phyloP scores from a whole-genome alignment of 768 basidiomycete genomes.

The Mrakia blollopis region DNA sequence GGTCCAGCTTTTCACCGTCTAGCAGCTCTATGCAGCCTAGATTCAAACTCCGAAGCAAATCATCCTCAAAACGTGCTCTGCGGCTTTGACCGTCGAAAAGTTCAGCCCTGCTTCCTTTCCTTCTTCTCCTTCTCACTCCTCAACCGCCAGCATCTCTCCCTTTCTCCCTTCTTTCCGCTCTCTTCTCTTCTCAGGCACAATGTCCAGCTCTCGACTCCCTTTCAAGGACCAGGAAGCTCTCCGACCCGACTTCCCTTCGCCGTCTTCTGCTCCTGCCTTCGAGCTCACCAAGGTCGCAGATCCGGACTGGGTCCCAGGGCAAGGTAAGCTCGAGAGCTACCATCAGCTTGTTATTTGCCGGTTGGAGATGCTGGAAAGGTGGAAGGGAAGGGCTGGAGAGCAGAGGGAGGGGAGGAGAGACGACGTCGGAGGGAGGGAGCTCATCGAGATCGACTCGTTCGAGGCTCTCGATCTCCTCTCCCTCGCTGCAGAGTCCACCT shows the following conservation, averaged over 20 bases:
- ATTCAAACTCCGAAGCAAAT: background rate
- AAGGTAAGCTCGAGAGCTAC: no score
- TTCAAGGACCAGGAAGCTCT: constrained; percentile 8
- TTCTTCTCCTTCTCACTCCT: background rate
- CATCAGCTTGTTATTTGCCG: no score
- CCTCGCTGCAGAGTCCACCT: background rate
- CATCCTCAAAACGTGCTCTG: background rate
- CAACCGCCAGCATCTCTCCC: background rate
- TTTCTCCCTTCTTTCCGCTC: background rate
- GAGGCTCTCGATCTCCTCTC: background rate
- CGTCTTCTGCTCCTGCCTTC: background rate
- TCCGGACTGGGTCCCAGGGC: constrained; percentile 29
- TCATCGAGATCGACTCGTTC: constrained; percentile 15
- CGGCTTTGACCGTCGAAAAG: no score
- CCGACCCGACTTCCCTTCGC: constrained; percentile 2
- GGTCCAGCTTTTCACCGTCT: background rate
- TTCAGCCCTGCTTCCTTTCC: background rate
- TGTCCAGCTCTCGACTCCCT: background rate
- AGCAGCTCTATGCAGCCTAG: background rate
- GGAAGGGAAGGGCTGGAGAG: no score
- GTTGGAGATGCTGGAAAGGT: no score
- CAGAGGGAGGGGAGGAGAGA: no score
- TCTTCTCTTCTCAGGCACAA: background rate
- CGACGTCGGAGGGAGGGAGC: background rate
- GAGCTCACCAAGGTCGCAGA: constrained; percentile 14